Base-by-base conservation (phyloP, 1,284 basidiomycete genomes). In the Sanghuangporus sanghuang region DNA sequence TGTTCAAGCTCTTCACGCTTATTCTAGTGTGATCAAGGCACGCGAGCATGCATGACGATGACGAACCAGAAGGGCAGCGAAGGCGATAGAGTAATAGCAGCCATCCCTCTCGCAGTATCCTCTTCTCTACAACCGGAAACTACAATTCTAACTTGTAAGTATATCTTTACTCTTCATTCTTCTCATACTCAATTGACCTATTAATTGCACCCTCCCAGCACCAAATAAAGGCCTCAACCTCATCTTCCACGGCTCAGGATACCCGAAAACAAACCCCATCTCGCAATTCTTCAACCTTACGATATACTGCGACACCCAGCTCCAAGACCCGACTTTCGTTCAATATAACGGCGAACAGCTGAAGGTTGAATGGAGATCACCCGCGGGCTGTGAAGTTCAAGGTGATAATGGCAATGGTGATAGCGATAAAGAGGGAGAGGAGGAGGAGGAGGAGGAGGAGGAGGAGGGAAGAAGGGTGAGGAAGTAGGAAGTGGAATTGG, bases 401-500 rank as follows among this genome's bases (percentile, higher is more conserved):
- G 67, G 74, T 36, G 74, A 74, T 16, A 69, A 73, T n/a, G 66
- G 75, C 4, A 70, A 73, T 6, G 72, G 75, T 1, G 79, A 74
- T 4, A 40, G 54, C 3, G 71, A 74, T n/a, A 68, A 73, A 50
- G 73, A 74, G 54, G 74, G 71, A 7, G 70, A 74, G n/a, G 72
- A 70, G 9, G 72, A 68, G n/a, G n/a, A 1, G 71, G 73, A n/a
- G 72, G 73, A 50, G 72, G 69, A 1, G 71, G 73, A 1, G 71
- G 73, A n/a, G 72, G 73, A 50, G 72, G 69, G 38, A 69, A 71
- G 55, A 71, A 78, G 63, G 67, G 71, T 60, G 68, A 77, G 69
- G 63, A 69, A 2, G 81, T 85, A n/a, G 87, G 89, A 9, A 89
- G 86, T 69, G 90, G 90, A 18, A 76, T 93, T 46, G 88, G 90